phyloP scores from a whole-genome alignment of 768 basidiomycete species.

The Tulasnella sp. region DNA sequence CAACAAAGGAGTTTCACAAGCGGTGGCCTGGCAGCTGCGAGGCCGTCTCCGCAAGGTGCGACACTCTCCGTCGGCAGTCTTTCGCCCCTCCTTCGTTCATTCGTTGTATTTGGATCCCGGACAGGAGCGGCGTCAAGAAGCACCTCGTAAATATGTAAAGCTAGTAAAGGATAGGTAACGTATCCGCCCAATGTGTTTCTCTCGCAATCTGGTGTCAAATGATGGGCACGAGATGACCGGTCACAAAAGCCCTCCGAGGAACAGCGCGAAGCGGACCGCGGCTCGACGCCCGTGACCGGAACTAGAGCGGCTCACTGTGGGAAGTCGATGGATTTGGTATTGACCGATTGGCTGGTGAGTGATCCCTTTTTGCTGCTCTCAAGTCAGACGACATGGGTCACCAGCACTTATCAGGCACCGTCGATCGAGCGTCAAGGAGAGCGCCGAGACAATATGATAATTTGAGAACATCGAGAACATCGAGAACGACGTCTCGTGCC shows the following conservation, averaged over 20 bases:
- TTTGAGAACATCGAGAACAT: neutral
- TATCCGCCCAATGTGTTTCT: neutral
- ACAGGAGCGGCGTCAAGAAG: conserved; percentile 1
- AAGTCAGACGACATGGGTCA: conserved; percentile 9
- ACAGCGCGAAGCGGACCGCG: neutral
- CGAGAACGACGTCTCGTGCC: neutral
- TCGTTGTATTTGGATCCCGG: neutral
- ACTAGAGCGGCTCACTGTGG: neutral
- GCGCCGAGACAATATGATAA: neutral
- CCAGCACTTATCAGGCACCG: neutral
- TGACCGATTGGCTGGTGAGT: neutral
- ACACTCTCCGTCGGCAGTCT: neutral
- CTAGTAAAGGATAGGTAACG: neutral
- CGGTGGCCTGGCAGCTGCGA: conserved; percentile 3
- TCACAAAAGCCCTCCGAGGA: neutral
- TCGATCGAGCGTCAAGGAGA: neutral
- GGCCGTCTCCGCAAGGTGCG: neutral
- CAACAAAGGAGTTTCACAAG: conserved; percentile 11
- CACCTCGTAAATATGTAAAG: neutral
- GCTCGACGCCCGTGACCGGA: neutral
- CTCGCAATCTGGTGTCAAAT: neutral
- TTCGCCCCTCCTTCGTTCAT: neutral
- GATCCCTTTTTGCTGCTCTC: conserved; percentile 13
- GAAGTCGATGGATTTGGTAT: neutral
- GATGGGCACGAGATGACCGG: neutral